Base-by-base conservation (phyloP, 192 early-diverging fungal species). In the Allomyces javanicus region DNA sequence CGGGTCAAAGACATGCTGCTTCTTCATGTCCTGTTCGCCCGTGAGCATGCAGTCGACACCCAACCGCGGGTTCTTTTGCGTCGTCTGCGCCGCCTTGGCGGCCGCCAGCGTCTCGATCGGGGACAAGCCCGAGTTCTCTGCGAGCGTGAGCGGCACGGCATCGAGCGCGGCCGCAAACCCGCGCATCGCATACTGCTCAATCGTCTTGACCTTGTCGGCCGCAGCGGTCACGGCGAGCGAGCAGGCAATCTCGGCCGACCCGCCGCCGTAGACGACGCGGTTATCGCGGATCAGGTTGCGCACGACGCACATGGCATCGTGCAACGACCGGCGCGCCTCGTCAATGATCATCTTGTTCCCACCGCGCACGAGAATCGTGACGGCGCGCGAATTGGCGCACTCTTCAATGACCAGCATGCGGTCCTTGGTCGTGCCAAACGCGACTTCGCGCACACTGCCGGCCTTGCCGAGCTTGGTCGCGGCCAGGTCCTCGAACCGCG, bases 261-360 rank as follows among this genome's bases (percentile, higher is more conserved):
- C 97, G 63, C 97, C 97, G 64, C 97, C 97, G 74, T 99, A 99
- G 1, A 99, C 95, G 44, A 99, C 93, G 68, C 94, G 89, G 85
- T 96, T 97, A 75, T 99, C 94, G 66, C 85, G 76, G 43, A 99
- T 83, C 68, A 99, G 78, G 73, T 97, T 99, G 66, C 97, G 89
- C 50, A 99, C 97, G 44, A 94, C 97, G 68, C 97, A 99, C 70
- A 99, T 93, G 26, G 97, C 94, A 78, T 99, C 96, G 75, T 97
- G 94, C 61, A 97, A 81, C 67, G 90, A 91, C 55, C 96, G 86
- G 78, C 96, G 93, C 68, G 96, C 96, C 78, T 99, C 96, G 71
- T 99, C 96, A 68, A 99, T 93, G 66, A 99, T 94, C 96, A 97
- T 96, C 82, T 99, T 97, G 83, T 97, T 99, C 70, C 93, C 94